These are phyloP conservation scores for Trichoderma erinaceum DNA, from an alignment of 495 filamentous ascomycete genomes.

Conservation along the genomic window DNA sequence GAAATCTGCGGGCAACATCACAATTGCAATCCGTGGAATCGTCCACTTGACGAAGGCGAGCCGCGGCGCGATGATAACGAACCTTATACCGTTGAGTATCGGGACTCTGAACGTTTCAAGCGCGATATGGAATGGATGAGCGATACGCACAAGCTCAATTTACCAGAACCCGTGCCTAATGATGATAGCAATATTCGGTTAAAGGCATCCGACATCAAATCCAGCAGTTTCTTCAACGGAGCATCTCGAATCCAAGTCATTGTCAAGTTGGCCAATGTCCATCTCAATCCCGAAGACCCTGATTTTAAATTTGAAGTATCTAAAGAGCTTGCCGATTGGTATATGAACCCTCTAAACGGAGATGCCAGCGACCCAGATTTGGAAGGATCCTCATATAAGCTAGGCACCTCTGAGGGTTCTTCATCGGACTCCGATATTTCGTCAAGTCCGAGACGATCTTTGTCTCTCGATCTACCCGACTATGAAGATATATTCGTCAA, in stretches of 20 bases:
- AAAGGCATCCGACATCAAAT: conserved; percentile 10
- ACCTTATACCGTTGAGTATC: not conserved
- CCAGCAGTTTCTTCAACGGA: conserved; percentile 4
- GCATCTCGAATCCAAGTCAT: conserved; percentile 49
- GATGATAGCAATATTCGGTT: not conserved
- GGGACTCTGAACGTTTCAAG: conserved; percentile 3
- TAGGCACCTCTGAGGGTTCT: not conserved
- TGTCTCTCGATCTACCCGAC: not conserved
- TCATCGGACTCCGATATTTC: not conserved
- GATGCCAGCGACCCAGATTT: not conserved
- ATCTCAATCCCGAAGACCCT: conserved; percentile 50
- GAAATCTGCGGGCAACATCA: not conserved
- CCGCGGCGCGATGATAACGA: not conserved
- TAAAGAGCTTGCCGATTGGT: not conserved
- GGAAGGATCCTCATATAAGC: conserved; percentile 3
- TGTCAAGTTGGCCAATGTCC: conserved; percentile 54
- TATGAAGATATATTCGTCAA: not conserved
- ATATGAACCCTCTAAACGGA: not conserved
- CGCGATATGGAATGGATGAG: conserved; percentile 1
- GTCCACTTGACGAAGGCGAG: conserved; percentile 10
- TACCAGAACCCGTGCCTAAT: not conserved
- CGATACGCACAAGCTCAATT: conserved; percentile 5
- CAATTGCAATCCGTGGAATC: not conserved
- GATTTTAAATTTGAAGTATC: not conserved
- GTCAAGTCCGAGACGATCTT: not conserved